Percentiles rank a stretch among this genome's conserved stretches.
These are phyloP conservation scores for Hypoxylon trugodes DNA, from an alignment of 495 filamentous ascomycete species.

Conservation along the genomic window DNA sequence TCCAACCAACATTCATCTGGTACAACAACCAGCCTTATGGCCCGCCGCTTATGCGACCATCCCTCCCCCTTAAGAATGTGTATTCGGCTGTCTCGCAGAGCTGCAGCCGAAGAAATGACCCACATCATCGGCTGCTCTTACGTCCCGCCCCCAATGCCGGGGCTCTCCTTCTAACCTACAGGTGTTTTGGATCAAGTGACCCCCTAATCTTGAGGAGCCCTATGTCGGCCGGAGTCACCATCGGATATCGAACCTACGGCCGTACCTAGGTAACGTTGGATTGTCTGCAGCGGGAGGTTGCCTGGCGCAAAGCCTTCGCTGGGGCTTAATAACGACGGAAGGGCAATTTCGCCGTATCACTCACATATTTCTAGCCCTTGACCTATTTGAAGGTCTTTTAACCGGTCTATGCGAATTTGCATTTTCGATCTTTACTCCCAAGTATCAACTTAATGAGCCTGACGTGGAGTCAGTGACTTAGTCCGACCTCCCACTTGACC, in stretches of 20 bases:
- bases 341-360: not conserved
- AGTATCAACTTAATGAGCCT: not conserved
- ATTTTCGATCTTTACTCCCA: not conserved
- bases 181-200: conserved; percentile 27
- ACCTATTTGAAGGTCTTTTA: not conserved
- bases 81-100: conserved; percentile 25
- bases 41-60: conserved; percentile 28
- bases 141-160: conserved; percentile 23
- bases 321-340: not conserved
- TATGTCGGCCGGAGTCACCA: not conserved
- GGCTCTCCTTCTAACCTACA: conserved; percentile 22
- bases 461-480: not conserved
- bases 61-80: conserved; percentile 6
- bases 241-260: conserved; percentile 4
- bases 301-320: not conserved
- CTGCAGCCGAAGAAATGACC: conserved; percentile 30
- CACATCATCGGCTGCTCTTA: conserved; percentile 4
- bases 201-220: conserved; percentile 14
- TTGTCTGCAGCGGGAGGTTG: not conserved
- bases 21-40: conserved; percentile 40
- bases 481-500: not conserved
- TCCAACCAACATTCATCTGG: conserved; percentile 30
- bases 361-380: too few relatives aligned
- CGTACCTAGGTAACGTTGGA: not conserved
- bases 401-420: not conserved